Percentiles rank a stretch among this genome's conserved stretches.
phyloP scores from a whole-genome alignment of 2,329 filamentous ascomycete genomes.

The Leptographium galeiforme region DNA sequence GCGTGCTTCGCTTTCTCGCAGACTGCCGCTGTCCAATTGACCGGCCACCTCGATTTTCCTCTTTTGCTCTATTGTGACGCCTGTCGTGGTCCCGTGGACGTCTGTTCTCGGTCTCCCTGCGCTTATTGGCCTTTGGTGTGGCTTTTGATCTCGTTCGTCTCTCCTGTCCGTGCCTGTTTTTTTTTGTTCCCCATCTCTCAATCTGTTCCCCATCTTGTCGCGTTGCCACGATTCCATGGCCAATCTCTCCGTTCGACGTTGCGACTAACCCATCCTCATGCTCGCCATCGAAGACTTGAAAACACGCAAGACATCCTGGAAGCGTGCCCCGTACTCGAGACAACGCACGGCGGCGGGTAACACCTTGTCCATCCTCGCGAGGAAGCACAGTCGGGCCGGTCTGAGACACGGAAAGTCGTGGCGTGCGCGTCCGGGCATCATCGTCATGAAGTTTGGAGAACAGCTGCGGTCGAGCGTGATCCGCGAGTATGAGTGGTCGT shows the following conservation, averaged over 20 bases:
- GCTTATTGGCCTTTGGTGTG: neutral
- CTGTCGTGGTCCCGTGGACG: too few species aligned
- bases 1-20: neutral
- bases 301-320: conserved; percentile 26
- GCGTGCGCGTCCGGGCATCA: conserved; percentile 32
- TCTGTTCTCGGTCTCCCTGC: too few species aligned
- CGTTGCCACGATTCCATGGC: too few species aligned
- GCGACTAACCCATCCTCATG: conserved; percentile 18
- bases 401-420: conserved; percentile 13
- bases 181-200: neutral
- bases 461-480: conserved; percentile 92
- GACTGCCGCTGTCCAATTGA: neutral
- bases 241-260: neutral
- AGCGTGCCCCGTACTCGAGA: conserved; percentile 16
- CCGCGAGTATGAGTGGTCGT: conserved; percentile 95
- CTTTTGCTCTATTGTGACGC: neutral
- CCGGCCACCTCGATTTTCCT: neutral
- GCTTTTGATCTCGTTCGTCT: neutral
- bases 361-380: neutral
- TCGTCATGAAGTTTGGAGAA: conserved; percentile 80
- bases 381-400: neutral
- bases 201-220: neutral
- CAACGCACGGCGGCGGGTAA: conserved; percentile 1
- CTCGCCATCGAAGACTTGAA: conserved; percentile 40
- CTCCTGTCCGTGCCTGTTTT: neutral